These are phyloP conservation scores for Hymenoscyphus fraxineus DNA, from an alignment of 2,329 filamentous ascomycete species.

Conservation along the genomic window DNA sequence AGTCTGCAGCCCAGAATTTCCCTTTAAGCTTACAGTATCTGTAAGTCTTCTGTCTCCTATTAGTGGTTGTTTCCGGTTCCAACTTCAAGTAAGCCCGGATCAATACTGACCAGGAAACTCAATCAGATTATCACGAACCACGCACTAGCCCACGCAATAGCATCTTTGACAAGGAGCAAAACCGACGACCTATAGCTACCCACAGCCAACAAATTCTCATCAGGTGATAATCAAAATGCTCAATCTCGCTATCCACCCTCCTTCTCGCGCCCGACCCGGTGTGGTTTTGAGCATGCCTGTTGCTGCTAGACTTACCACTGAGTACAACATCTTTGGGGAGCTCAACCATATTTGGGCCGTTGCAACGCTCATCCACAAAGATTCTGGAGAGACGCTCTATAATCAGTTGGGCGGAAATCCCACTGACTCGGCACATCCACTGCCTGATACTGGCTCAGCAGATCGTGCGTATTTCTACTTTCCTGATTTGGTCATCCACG, in stretches of 20 bases:
- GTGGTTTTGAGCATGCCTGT: constrained; percentile 30
- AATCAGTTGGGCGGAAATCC: constrained; percentile 28
- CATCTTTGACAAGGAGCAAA: not conserved
- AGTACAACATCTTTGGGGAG: constrained; percentile 27
- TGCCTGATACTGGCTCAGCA: constrained; percentile 18
- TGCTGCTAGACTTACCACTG: constrained; percentile 27
- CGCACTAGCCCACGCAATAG: not conserved
- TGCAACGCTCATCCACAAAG: constrained; percentile 27
- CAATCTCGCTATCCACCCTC: constrained; percentile 31
- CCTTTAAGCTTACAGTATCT: not conserved
- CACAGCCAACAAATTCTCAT: not conserved
- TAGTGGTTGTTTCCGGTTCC: not conserved
- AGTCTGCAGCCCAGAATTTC: not conserved
- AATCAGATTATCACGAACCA: not conserved
- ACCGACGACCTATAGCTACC: not conserved
- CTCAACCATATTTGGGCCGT: constrained; percentile 30
- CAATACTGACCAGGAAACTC: not conserved
- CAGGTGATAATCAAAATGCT: constrained; percentile 8
- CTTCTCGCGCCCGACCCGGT: constrained; percentile 24
- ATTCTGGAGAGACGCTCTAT: constrained; percentile 28
- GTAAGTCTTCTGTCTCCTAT: not conserved
- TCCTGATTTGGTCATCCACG: constrained; percentile 29
- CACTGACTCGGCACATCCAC: constrained; percentile 31
- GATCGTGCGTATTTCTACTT: constrained; percentile 34
- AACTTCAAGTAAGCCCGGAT: not conserved